Evolutionary conservation across 495 filamentous ascomycete genomes (phyloP).

Genomic region (Hyaloscypha hepaticicola): DNA sequence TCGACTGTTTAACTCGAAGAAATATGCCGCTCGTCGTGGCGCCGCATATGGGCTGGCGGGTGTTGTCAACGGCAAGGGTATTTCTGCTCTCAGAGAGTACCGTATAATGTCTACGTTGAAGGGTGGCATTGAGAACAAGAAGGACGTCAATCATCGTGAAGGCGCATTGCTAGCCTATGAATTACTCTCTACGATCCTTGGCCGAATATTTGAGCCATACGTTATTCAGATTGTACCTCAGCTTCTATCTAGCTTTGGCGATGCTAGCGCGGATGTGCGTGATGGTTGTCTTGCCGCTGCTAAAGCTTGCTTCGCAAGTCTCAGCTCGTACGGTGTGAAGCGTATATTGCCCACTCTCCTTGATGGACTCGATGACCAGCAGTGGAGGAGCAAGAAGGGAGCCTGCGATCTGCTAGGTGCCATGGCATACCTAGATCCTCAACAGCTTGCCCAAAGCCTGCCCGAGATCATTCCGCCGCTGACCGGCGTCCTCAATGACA

Average conservation of each 20-base stretch:
- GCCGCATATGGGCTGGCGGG: conserved; percentile 95
- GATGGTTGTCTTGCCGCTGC: conserved; percentile 90
- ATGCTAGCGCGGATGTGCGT: conserved; percentile 81
- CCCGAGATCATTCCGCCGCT: conserved; percentile 96
- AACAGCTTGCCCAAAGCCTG: conserved; percentile 86
- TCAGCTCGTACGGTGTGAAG: conserved; percentile 96
- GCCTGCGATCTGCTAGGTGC: conserved; percentile 94
- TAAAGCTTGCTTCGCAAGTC: conserved; percentile 87
- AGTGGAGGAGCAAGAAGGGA: conserved; percentile 98
- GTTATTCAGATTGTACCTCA: conserved; percentile 94
- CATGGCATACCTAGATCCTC: conserved; percentile 96
- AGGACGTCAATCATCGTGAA: conserved; percentile 82
- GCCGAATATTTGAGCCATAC: conserved; percentile 89
- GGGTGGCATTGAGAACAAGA: conserved; percentile 84
- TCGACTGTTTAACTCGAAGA: conserved; percentile 76
- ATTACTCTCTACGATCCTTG: conserved; percentile 80
- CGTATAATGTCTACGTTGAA: conserved; percentile 79
- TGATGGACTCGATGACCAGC: conserved; percentile 88
- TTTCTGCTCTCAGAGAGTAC: conserved; percentile 79
- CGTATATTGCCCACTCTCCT: conserved; percentile 87
- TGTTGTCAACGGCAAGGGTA: conserved; percentile 79
- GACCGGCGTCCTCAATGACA: conserved; percentile 91
- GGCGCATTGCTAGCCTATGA: conserved; percentile 89
- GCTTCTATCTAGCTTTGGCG: conserved; percentile 84
- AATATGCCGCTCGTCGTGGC: conserved; percentile 85